These are phyloP conservation scores for Saitozyma podzolica DNA, from an alignment of 768 basidiomycete genomes.

Conservation along the genomic window DNA sequence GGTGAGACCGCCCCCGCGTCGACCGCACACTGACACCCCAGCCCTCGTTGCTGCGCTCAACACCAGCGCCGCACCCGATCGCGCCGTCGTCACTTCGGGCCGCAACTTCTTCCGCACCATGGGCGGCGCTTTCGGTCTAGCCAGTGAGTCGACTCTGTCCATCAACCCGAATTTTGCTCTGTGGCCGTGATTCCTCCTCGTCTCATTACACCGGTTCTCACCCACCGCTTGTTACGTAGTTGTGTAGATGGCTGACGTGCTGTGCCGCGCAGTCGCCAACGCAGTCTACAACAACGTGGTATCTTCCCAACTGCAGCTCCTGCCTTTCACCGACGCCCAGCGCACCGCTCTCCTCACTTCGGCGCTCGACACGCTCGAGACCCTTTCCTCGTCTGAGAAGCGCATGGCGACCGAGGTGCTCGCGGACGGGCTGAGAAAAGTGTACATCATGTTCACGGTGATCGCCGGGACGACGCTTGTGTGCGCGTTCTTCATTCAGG, in stretches of 20 bases:
- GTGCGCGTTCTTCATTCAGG: conserved; percentile 28
- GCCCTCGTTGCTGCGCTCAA: conserved; percentile 42
- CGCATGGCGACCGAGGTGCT: conserved; percentile 26
- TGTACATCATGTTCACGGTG: conserved; percentile 39
- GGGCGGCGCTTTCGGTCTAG: conserved; percentile 50
- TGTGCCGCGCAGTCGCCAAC: conserved; percentile 26
- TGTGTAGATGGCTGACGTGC: not conserved
- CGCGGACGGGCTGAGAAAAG: conserved; percentile 28
- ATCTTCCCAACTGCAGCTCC: conserved; percentile 7
- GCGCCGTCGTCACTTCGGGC: conserved; percentile 44
- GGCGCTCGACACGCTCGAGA: conserved; percentile 10
- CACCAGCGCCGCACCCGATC: conserved; percentile 31
- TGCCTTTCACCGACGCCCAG: conserved; percentile 5
- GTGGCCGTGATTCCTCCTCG: too few relatives aligned
- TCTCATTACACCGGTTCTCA: too few relatives aligned
- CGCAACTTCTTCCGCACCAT: conserved; percentile 47
- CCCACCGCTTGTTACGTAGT: too few relatives aligned
- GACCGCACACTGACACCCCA: not conserved
- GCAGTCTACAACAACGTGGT: conserved; percentile 46
- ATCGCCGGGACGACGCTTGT: conserved; percentile 29
- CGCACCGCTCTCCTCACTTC: conserved; percentile 12
- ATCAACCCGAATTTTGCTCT: too few relatives aligned
- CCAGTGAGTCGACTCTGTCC: conserved; percentile 17
- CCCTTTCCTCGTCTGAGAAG: conserved; percentile 4
- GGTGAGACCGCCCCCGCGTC: too few relatives aligned